phyloP scores from a whole-genome alignment of 2,329 filamentous ascomycete species.

The Fusarium albosuccineum region DNA sequence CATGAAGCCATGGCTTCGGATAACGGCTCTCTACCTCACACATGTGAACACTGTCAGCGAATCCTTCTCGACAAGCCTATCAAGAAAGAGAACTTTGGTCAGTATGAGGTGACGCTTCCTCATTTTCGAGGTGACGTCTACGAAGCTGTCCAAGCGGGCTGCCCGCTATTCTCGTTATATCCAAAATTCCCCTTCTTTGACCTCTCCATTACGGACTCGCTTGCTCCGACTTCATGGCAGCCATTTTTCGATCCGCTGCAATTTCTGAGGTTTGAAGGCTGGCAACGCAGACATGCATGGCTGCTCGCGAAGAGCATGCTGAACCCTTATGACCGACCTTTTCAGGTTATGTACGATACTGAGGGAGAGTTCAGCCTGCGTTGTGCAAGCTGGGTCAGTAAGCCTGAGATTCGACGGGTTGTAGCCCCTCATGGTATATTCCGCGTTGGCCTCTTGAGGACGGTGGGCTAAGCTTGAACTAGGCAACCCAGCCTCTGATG shows the following conservation, averaged over 20 bases:
- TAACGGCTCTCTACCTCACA: neutral
- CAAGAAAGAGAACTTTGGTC: neutral
- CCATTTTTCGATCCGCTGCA: neutral
- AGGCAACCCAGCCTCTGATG: neutral
- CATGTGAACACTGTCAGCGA: neutral
- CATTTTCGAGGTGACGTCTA: neutral
- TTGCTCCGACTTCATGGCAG: neutral
- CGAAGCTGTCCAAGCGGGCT: neutral
- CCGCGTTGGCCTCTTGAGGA: neutral
- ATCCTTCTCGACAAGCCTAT: constrained; percentile 1
- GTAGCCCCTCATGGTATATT: neutral
- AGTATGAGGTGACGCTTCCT: neutral
- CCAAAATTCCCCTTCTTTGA: neutral
- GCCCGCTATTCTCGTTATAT: constrained; percentile 1
- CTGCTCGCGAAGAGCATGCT: neutral
- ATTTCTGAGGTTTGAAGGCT: neutral
- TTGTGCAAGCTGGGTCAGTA: neutral
- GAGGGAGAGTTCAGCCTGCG: neutral
- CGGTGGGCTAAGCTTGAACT: neutral
- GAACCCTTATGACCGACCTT: neutral
- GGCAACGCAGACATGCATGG: neutral
- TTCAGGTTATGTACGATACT: neutral
- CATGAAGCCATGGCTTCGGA: neutral
- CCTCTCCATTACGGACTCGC: neutral
- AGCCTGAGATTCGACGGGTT: neutral